phyloP scores from a whole-genome alignment of 352 stramenopile species.

The Phytopythium sindhum region DNA sequence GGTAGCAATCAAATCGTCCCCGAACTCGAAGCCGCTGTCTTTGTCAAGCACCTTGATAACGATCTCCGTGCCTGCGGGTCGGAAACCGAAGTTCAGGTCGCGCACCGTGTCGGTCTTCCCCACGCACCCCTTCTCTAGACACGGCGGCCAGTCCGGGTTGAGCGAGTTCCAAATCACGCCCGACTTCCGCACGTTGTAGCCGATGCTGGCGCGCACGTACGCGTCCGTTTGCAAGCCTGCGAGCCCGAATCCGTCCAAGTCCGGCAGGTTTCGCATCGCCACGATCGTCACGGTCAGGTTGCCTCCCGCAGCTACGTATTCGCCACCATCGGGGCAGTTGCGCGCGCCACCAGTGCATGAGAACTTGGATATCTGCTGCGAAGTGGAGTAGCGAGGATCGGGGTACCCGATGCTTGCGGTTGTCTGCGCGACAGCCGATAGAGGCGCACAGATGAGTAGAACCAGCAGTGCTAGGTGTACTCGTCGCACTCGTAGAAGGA shows the following conservation, averaged over 20 bases:
- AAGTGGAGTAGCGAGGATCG: slow-evolving; percentile 56
- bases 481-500: neutral
- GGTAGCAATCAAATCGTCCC: slow-evolving; percentile 75
- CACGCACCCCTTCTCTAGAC: slow-evolving; percentile 35
- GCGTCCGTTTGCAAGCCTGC: slow-evolving; percentile 69
- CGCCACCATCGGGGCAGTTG: slow-evolving; percentile 68
- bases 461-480: neutral
- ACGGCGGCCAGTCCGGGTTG: slow-evolving; percentile 77
- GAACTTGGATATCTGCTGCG: slow-evolving; percentile 40
- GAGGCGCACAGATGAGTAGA: neutral
- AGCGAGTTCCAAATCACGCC: slow-evolving; percentile 63
- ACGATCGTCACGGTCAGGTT: slow-evolving; percentile 86
- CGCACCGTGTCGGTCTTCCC: slow-evolving; percentile 43
- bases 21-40: slow-evolving; percentile 86
- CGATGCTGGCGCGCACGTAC: slow-evolving; percentile 72
- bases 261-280: slow-evolving; percentile 79
- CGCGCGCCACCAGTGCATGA: slow-evolving; percentile 60
- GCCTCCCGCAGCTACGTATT: slow-evolving; percentile 74
- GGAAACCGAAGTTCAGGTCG: slow-evolving; percentile 86
- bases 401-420: slow-evolving; percentile 55
- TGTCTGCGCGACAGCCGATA: slow-evolving; percentile 33
- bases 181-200: slow-evolving; percentile 61
- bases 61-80: slow-evolving; percentile 73
- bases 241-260: slow-evolving; percentile 77
- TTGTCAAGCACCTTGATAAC: slow-evolving; percentile 68